Conservation (phyloP, 768 basidiomycete genomes). For the Lentinula edodes region DNA sequence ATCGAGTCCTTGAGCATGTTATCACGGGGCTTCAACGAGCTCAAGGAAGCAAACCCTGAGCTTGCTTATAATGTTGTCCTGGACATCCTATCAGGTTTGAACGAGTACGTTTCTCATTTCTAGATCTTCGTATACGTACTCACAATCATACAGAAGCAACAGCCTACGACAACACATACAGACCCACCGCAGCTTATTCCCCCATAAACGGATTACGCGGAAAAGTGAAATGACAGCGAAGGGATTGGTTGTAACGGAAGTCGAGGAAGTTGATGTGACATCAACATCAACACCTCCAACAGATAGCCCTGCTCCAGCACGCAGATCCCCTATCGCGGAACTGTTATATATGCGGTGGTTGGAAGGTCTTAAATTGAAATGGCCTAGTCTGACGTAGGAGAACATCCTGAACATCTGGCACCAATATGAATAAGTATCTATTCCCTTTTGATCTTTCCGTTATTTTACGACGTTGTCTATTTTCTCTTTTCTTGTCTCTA, state of each 20-base stretch:
- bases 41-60: conserved; percentile 77
- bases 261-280: conserved; percentile 43
- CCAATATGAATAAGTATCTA: conserved; percentile 1
- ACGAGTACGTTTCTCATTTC: conserved; percentile 52
- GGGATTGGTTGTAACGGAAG: conserved; percentile 80
- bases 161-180: conserved; percentile 80
- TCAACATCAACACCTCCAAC: conserved; percentile 23
- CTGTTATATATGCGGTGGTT: conserved; percentile 97
- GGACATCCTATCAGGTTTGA: conserved; percentile 85
- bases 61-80: conserved; percentile 85
- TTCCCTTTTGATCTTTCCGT: background rate
- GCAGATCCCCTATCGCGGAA: conserved; percentile 89
- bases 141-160: conserved; percentile 45
- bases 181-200: conserved; percentile 74
- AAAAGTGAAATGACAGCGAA: conserved; percentile 83
- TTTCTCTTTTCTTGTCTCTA: background rate
- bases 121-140: conserved; percentile 18
- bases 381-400: conserved; percentile 61
- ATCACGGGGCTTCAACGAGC: conserved; percentile 81
- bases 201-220: conserved; percentile 71
- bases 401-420: conserved; percentile 13
- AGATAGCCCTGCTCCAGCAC: conserved; percentile 41
- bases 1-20: conserved; percentile 89
- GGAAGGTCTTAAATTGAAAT: conserved; percentile 85
- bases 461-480: background rate